Base-by-base conservation (phyloP, 2,329 filamentous ascomycete genomes). In the Penicillium sp. region DNA sequence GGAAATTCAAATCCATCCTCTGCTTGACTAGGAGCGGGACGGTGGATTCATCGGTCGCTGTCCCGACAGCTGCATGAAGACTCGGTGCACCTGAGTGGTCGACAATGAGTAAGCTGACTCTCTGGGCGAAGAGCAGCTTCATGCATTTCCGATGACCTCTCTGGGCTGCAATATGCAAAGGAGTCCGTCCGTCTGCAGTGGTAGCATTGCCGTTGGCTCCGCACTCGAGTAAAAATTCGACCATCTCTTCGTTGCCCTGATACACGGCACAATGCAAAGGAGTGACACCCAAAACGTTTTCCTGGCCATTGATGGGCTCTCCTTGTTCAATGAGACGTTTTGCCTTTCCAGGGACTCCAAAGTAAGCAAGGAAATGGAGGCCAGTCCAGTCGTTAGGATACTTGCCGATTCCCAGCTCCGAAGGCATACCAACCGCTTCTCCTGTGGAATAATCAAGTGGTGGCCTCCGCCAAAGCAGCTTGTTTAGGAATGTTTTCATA, bases 401-500 rank as follows among this genome's bases (percentile, higher is more conserved):
- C 25, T 57, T 56, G 1, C 62, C 66, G 4, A 68, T 41, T 0
- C 63, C 63, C 1, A 66, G 42, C 10, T 60, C 43, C 1, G 45
- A 44, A 0, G 64, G 64, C 3, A 65, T 56, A 3, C 41, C 47
- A 4, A 38, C 49, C 7, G 42, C 42, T 7, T 46, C 49, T 1
- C 38, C 35, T 10, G 24, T 35, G 13, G 38, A 40, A 3, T 43
- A 15, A 6, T 56, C 52, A 10, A 53, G n/a, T 0, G 62, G 62
- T 13, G 66, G 66, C 0, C 60, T 50, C 46, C 65, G 56, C 66
- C 66, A 68, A 2, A 46, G 48, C 6, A 68, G 50, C 28, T 68
- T 68, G 27, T 68, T 68, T 7, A 68, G 50, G n/a, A 67, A 68
- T 0, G 66, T 53, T n/a, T 50, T 52, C 13, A 65, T 64, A 1